These are phyloP conservation scores for Nectriaceae sp. DNA, from an alignment of 2,329 filamentous ascomycete genomes.

Conservation along the genomic window DNA sequence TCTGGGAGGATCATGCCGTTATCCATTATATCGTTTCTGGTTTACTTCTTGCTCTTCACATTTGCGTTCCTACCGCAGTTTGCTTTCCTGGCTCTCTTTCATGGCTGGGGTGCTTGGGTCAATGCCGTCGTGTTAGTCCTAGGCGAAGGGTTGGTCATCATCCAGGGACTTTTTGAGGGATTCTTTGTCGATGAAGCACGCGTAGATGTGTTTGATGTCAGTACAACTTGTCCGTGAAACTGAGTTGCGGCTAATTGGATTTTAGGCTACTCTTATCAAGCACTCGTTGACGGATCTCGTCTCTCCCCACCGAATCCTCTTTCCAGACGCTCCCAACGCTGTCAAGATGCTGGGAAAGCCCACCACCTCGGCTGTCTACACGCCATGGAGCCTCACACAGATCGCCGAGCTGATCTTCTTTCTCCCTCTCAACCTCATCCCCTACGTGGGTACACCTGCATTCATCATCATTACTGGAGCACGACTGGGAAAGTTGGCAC, in stretches of 20 bases:
- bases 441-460: constrained; percentile 77
- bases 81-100: constrained; percentile 86
- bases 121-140: constrained; percentile 86
- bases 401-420: constrained; percentile 81
- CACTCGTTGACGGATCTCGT: constrained; percentile 71
- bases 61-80: constrained; percentile 89
- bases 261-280: constrained; percentile 70
- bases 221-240: constrained; percentile 25
- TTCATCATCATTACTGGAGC: constrained; percentile 90
- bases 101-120: constrained; percentile 84
- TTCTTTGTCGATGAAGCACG: constrained; percentile 80
- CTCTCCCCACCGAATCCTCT: constrained; percentile 64
- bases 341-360: constrained; percentile 83
- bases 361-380: constrained; percentile 73
- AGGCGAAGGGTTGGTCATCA: constrained; percentile 76
- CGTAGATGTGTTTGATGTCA: constrained; percentile 82
- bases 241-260: not conserved
- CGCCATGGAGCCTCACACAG: constrained; percentile 88
- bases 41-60: constrained; percentile 83
- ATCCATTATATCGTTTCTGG: constrained; percentile 76
- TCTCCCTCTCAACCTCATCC: constrained; percentile 84
- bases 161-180: constrained; percentile 71
- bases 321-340: constrained; percentile 67
- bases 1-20: constrained; percentile 76
- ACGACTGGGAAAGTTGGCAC: constrained; percentile 82